Base-by-base conservation (phyloP, 306 rosid genomes). In the Vicia villosa region DNA sequence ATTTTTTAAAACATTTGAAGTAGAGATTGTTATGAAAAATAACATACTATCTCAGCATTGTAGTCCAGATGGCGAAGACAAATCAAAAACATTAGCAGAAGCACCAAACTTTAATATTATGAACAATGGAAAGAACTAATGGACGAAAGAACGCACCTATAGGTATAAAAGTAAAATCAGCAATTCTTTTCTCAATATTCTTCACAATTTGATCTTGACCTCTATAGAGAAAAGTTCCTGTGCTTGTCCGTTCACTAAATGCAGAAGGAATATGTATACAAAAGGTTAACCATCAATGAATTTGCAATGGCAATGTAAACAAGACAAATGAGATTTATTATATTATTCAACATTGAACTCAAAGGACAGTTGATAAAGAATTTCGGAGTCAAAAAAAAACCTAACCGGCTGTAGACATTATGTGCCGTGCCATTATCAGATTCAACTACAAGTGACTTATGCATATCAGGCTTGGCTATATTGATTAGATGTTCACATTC, bases 111-210 rank as follows among this genome's bases (percentile, higher is more conserved):
- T 40, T 28, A 24, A 59, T 19, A 32, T 57, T 64, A 70, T 70
- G 37, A 70, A 64, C 21, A 51, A 75, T 10, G 58, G 8, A 34
- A 60, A 32, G 37, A 32, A 75, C 84, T 10, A 56, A 65, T 17
- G 64, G 50, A 13, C 38, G 20, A 51, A 82, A 80, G 55, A 45
- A 62, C 84, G 8, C 81, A 95, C 99, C 99, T 49, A 58, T 41
- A 11, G 99, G 97, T 80, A 95, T 68, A 80, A 89, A 89, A 69
- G 91, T 67, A 75, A 87, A 86, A 83, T 89, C 94, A 77, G 99
- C 91, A 60, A 95, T 87, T 77, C 84, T 88, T 78, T 85, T 86
- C 86, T 95, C 99, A 22, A 95, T 89, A 59, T 78, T 74, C 59
- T 83, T 82, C 62, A 95, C 83, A 74, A 76, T 47, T 74, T 91